These are phyloP conservation scores for Monosporascus sp. DNA, from an alignment of 2,329 filamentous ascomycete species.

Conservation along the genomic window DNA sequence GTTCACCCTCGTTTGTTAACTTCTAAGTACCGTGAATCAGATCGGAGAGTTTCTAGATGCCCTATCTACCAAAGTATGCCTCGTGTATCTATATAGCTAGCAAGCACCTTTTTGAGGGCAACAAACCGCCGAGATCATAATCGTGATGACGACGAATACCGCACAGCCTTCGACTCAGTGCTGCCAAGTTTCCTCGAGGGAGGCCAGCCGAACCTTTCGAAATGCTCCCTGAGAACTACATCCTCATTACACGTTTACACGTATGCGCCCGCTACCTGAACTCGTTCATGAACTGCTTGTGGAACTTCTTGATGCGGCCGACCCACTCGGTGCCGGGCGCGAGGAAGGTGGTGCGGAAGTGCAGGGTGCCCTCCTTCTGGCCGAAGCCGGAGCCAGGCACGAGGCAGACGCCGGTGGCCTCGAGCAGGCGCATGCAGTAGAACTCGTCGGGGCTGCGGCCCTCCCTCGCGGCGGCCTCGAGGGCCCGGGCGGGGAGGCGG, in stretches of 20 bases:
- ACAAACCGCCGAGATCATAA: too few species aligned
- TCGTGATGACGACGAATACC: too few species aligned
- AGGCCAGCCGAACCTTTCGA: too few species aligned
- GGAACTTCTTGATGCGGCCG: slow-evolving; percentile 80
- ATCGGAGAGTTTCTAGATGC: neutral
- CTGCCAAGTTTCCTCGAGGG: too few species aligned
- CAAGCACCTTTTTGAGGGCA: neutral
- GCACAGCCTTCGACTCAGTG: too few species aligned
- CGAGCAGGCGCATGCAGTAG: slow-evolving; percentile 85
- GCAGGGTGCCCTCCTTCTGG: slow-evolving; percentile 83
- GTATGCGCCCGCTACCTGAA: slow-evolving; percentile 43
- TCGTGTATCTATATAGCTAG: neutral
- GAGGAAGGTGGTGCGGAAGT: slow-evolving; percentile 96
- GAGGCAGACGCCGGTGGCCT: slow-evolving; percentile 91
- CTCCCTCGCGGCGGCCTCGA: slow-evolving; percentile 69
- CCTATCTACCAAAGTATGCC: neutral
- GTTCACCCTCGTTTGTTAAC: too few species aligned
- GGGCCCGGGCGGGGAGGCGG: slow-evolving; percentile 67
- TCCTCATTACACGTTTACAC: neutral
- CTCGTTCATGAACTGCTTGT: slow-evolving; percentile 84
- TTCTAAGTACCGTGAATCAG: neutral
- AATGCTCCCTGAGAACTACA: neutral
- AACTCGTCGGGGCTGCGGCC: slow-evolving; percentile 81
- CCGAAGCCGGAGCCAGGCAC: slow-evolving; percentile 92
- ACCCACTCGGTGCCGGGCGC: slow-evolving; percentile 96